These are phyloP conservation scores for Collybia sp. DNA, from an alignment of 768 basidiomycete genomes.

Conservation along the genomic window DNA sequence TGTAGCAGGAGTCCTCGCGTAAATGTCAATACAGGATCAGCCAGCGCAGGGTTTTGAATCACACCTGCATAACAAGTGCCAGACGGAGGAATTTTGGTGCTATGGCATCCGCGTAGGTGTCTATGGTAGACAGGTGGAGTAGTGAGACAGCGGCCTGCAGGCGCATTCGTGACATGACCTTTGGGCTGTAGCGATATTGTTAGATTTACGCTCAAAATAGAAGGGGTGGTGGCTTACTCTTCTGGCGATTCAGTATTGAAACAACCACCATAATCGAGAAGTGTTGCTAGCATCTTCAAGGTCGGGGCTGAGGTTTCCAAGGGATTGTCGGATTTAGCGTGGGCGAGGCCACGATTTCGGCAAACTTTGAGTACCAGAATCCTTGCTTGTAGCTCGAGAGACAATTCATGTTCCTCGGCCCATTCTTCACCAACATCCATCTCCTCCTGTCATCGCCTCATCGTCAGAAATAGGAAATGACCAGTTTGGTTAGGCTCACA, in stretches of 20 bases:
- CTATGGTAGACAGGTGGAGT: conserved; percentile 66
- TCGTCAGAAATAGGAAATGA: neutral
- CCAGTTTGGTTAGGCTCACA: conserved; percentile 28
- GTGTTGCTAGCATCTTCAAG: conserved; percentile 65
- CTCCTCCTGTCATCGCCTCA: conserved; percentile 37
- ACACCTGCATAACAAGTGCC: conserved; percentile 74
- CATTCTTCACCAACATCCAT: conserved; percentile 71
- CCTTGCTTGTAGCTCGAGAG: conserved; percentile 60
- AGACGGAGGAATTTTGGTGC: conserved; percentile 60
- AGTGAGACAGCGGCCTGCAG: conserved; percentile 79
- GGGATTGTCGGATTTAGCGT: conserved; percentile 52
- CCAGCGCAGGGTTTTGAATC: conserved; percentile 11
- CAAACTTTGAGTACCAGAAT: conserved; percentile 76
- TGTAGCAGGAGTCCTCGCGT: conserved; percentile 78
- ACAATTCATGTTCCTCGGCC: conserved; percentile 63
- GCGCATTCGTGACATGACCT: conserved; percentile 73
- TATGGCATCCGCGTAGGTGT: conserved; percentile 53
- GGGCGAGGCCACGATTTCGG: conserved; percentile 74
- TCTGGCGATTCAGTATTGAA: conserved; percentile 41
- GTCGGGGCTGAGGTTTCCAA: conserved; percentile 70
- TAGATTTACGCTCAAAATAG: conserved; percentile 1
- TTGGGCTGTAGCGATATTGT: conserved; percentile 31
- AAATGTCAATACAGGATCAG: neutral
- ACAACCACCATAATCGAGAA: conserved; percentile 69
- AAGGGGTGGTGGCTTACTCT: conserved; percentile 31